Conservation (phyloP, 345 rosid species). For the Salix viminalis region DNA sequence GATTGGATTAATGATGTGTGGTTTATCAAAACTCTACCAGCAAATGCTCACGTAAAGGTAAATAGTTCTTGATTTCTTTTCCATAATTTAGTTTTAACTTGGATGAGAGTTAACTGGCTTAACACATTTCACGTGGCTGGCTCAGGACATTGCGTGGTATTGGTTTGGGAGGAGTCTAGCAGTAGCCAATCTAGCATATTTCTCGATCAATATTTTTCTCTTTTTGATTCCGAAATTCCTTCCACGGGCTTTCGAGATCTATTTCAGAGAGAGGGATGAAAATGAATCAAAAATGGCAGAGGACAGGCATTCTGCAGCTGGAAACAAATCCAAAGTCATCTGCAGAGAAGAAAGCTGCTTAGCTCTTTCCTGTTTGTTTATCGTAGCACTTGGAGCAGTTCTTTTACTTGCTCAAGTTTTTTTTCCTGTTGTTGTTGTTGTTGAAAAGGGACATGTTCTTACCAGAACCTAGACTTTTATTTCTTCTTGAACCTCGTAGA, state of each 20-base stretch:
- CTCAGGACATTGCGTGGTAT: conserved; percentile 56
- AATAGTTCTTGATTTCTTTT: neutral
- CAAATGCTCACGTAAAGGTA: conserved; percentile 51
- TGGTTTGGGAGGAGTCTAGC: conserved; percentile 81
- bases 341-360: conserved; percentile 50
- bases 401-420: too few relatives aligned
- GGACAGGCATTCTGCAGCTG: conserved; percentile 40
- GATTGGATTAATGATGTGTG: conserved; percentile 74
- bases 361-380: neutral
- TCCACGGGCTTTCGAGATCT: conserved; percentile 74
- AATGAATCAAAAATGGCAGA: conserved; percentile 44
- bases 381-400: neutral
- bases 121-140: neutral
- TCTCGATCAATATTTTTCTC: conserved; percentile 61
- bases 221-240: conserved; percentile 78
- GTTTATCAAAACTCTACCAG: conserved; percentile 56
- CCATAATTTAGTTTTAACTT: neutral
- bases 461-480: neutral
- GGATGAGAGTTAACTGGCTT: neutral
- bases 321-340: conserved; percentile 23
- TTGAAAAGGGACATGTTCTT: neutral
- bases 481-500: neutral
- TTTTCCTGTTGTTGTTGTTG: neutral
- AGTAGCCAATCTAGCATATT: conserved; percentile 53
- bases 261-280: conserved; percentile 60